phyloP scores from a whole-genome alignment of 805 yeast species.

The Schizosaccharomyces octosporus region DNA sequence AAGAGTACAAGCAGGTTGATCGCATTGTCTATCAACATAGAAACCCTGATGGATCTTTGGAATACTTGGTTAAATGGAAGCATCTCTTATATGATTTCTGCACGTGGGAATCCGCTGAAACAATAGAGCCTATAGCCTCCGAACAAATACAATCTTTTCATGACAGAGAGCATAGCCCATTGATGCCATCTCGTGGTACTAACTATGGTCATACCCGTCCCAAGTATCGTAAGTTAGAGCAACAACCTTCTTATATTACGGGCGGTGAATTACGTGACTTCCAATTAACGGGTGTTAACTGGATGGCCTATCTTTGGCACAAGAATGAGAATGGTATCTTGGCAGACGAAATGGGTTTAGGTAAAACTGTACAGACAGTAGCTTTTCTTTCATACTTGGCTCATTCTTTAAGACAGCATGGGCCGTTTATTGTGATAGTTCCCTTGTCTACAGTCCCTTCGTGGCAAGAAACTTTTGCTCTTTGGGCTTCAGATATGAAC shows the following conservation, averaged over 20 bases:
- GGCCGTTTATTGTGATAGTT: constrained; percentile 90
- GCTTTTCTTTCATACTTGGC: constrained; percentile 84
- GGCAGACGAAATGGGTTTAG: constrained; percentile 97
- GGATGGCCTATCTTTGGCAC: constrained; percentile 99
- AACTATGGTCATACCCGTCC: constrained; percentile 27
- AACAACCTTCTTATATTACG: constrained; percentile 74
- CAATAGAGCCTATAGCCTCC: constrained; percentile 65
- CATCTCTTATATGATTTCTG: constrained; percentile 83
- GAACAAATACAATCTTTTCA: constrained; percentile 64
- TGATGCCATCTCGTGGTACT: not conserved
- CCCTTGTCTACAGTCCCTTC: constrained; percentile 92
- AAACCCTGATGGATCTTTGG: constrained; percentile 31
- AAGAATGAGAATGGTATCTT: constrained; percentile 89
- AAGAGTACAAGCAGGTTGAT: constrained; percentile 67
- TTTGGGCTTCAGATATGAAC: constrained; percentile 92
- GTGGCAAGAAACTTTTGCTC: constrained; percentile 96
- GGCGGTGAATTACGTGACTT: constrained; percentile 86
- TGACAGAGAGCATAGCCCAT: constrained; percentile 22
- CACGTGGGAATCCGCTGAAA: constrained; percentile 87
- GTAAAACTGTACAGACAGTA: constrained; percentile 93
- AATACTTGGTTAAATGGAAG: constrained; percentile 81
- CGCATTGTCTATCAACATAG: constrained; percentile 36
- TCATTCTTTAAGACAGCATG: constrained; percentile 86
- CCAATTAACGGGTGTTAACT: constrained; percentile 90
- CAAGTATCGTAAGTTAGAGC: constrained; percentile 57